phyloP scores from a whole-genome alignment of 225 moss, liverwort and hornwort species.

The Marchantia paleacea region DNA sequence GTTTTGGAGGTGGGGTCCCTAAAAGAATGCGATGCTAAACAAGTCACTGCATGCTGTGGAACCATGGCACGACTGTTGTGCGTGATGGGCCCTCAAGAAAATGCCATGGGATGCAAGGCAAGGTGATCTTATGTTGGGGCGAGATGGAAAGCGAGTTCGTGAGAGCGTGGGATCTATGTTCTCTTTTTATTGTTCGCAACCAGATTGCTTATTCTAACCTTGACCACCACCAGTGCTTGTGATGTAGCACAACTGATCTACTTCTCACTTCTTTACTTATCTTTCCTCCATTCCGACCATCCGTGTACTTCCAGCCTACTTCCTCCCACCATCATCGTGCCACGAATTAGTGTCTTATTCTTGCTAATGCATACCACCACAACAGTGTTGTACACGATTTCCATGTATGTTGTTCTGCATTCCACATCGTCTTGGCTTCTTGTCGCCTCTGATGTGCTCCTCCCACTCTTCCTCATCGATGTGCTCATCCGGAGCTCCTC shows the following conservation, averaged over 20 bases:
- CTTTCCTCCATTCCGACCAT: neutral
- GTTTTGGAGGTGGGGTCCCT: neutral
- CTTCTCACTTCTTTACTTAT: neutral
- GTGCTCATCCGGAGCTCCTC: neutral
- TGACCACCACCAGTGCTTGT: neutral
- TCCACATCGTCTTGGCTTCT: neutral
- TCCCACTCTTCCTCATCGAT: neutral
- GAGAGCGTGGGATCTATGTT: slow-evolving; percentile 2
- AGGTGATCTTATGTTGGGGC: neutral
- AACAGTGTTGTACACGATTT: neutral
- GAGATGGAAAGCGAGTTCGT: slow-evolving; percentile 4
- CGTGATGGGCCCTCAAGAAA: neutral
- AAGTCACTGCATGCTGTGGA: neutral
- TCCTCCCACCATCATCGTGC: slow-evolving; percentile 1
- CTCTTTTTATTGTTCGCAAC: neutral
- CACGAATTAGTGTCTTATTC: neutral
- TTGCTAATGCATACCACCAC: neutral
- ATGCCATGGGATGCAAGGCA: neutral
- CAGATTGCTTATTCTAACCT: neutral
- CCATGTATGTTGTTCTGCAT: neutral
- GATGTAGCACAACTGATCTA: neutral
- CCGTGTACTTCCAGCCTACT: neutral
- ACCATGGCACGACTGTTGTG: slow-evolving; percentile 7
- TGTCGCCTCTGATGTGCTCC: neutral
- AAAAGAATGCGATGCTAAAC: neutral